Evolutionary conservation across 495 filamentous ascomycete species (phyloP).

Genomic region (Haplographium delicatum): DNA sequence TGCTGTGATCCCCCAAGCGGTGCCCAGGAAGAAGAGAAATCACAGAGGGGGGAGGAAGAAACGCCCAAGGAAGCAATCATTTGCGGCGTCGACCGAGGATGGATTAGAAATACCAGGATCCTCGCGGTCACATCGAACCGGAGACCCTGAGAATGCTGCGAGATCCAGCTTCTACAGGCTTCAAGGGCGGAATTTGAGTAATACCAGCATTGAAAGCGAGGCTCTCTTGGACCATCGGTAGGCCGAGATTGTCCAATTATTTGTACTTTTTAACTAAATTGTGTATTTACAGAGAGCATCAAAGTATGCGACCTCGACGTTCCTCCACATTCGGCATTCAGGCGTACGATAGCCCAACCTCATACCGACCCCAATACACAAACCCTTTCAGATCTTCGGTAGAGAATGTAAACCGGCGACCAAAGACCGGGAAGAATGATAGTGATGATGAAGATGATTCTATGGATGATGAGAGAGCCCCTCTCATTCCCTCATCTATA

Average conservation of each 20-base stretch:
- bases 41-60: conserved; percentile 53
- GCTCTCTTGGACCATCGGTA: conserved; percentile 77
- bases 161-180: conserved; percentile 51
- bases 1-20: background rate
- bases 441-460: conserved; percentile 37
- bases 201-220: conserved; percentile 77
- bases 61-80: conserved; percentile 58
- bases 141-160: conserved; percentile 27
- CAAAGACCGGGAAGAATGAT: conserved; percentile 25
- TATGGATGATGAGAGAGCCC: conserved; percentile 51
- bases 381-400: conserved; percentile 29
- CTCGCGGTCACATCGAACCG: conserved; percentile 28
- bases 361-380: conserved; percentile 30
- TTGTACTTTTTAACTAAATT: too few species aligned
- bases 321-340: conserved; percentile 40
- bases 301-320: conserved; percentile 62
- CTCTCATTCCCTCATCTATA: conserved; percentile 42
- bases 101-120: conserved; percentile 31
- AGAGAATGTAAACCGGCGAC: conserved; percentile 19
- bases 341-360: conserved; percentile 26
- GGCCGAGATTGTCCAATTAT: too few species aligned
- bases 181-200: conserved; percentile 56
- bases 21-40: conserved; percentile 40
- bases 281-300: conserved; percentile 54
- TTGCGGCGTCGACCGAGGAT: conserved; percentile 47